Evolutionary conservation across 2,329 filamentous ascomycete species (phyloP).

Genomic region (Acrocalymma vagum): DNA sequence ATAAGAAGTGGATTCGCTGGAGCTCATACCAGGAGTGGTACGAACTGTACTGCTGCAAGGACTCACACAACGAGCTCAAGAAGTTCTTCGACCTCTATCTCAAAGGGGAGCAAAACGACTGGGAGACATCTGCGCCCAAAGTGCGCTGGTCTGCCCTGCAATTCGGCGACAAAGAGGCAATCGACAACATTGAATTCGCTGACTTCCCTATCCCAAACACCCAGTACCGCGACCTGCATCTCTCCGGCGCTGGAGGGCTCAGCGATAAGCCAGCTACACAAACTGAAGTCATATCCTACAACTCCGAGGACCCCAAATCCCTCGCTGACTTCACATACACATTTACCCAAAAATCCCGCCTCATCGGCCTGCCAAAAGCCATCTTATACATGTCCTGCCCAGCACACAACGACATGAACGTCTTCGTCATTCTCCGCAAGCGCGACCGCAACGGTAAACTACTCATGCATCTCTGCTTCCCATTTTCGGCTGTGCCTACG

Average conservation of each 20-base stretch:
- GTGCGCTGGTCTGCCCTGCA: slow-evolving; percentile 53
- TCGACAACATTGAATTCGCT: slow-evolving; percentile 22
- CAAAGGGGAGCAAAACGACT: slow-evolving; percentile 54
- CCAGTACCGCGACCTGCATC: slow-evolving; percentile 17
- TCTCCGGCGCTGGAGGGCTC: slow-evolving; percentile 12
- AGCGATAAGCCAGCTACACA: slow-evolving; percentile 2
- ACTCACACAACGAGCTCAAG: slow-evolving; percentile 21
- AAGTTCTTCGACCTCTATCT: slow-evolving; percentile 59
- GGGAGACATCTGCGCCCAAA: slow-evolving; percentile 58
- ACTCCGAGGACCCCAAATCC: slow-evolving; percentile 24
- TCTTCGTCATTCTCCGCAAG: slow-evolving; percentile 57
- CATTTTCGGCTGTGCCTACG: slow-evolving; percentile 43
- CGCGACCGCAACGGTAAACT: slow-evolving; percentile 52
- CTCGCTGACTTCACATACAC: slow-evolving; percentile 25
- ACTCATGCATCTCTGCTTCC: slow-evolving; percentile 55
- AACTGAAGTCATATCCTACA: slow-evolving; percentile 16
- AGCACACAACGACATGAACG: slow-evolving; percentile 53
- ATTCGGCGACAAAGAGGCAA: slow-evolving; percentile 24
- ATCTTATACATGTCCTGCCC: slow-evolving; percentile 56
- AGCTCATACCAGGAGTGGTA: slow-evolving; percentile 29
- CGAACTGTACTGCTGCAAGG: slow-evolving; percentile 21
- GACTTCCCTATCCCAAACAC: slow-evolving; percentile 27
- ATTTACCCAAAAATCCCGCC: slow-evolving; percentile 46
- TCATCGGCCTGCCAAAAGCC: slow-evolving; percentile 59
- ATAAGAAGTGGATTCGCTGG: slow-evolving; percentile 33